A percentile compares a stretch with the other conserved stretches of the same genome.
These are phyloP conservation scores for Eimeria zaria DNA, from an alignment of 169 alveolate species.

Conservation along the genomic window DNA sequence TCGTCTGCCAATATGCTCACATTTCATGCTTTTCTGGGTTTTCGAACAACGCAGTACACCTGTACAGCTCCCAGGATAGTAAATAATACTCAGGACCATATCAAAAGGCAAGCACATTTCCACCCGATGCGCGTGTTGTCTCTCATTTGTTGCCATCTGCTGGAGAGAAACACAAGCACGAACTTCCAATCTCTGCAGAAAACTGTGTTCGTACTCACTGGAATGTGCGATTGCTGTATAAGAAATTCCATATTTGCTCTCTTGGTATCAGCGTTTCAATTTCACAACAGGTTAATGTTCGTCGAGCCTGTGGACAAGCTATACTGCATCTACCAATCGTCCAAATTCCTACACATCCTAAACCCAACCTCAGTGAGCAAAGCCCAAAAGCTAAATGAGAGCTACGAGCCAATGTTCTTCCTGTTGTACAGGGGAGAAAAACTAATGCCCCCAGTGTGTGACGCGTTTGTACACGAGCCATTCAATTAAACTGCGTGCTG, in stretches of 20 bases:
- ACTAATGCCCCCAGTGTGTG: background rate
- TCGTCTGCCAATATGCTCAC: background rate
- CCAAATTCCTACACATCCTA: constrained; percentile 55
- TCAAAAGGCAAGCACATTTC: constrained; percentile 39
- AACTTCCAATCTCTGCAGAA: background rate
- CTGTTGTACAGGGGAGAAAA: background rate
- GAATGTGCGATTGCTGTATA: background rate
- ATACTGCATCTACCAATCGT: constrained; percentile 54
- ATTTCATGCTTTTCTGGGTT: background rate
- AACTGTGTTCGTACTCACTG: background rate
- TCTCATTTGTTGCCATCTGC: background rate
- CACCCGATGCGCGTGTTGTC: background rate
- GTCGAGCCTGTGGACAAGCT: constrained; percentile 59
- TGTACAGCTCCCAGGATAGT: constrained; percentile 43
- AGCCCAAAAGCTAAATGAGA: background rate
- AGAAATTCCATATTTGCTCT: background rate
- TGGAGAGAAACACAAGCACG: background rate
- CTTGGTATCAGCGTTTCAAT: background rate
- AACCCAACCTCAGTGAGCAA: constrained; percentile 32
- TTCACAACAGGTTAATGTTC: constrained; percentile 41
- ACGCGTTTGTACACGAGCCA: background rate
- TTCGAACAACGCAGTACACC: background rate
- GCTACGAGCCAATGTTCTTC: background rate
- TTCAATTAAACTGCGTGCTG: background rate
- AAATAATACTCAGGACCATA: constrained; percentile 49